Evolutionary conservation across 2,329 filamentous ascomycete species (phyloP).

Genomic region (Fusarium marasasianum): DNA sequence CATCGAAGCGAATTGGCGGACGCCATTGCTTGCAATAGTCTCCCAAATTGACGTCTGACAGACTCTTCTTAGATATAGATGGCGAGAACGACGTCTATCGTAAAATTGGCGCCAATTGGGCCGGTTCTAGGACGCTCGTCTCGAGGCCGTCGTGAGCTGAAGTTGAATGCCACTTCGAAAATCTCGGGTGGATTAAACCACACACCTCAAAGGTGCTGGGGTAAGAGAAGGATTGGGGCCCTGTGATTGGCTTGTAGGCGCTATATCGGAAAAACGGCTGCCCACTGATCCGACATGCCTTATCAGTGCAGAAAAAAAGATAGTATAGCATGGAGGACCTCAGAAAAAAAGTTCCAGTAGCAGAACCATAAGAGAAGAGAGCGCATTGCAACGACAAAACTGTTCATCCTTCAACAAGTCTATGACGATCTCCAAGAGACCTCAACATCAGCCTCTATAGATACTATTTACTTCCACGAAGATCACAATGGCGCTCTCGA

Average conservation of each 20-base stretch:
- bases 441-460: not conserved
- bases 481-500: constrained; percentile 48
- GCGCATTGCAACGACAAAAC: constrained; percentile 6
- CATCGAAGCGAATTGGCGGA: constrained; percentile 54
- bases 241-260: constrained; percentile 30
- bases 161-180: constrained; percentile 42
- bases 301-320: constrained; percentile 42
- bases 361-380: constrained; percentile 14
- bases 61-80: constrained; percentile 7
- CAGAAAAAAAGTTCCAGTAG: constrained; percentile 40
- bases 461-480: not conserved
- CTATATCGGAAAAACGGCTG: constrained; percentile 37
- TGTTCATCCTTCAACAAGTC: not conserved
- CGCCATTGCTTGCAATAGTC: constrained; percentile 46
- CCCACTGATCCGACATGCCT: constrained; percentile 42
- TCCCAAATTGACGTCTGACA: not conserved
- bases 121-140: constrained; percentile 37
- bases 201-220: constrained; percentile 31
- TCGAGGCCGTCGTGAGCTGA: constrained; percentile 39
- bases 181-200: constrained; percentile 41
- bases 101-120: constrained; percentile 46
- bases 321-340: not conserved
- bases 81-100: constrained; percentile 20
- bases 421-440: not conserved
- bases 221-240: not conserved